Evolutionary conservation across 1,284 basidiomycete species (phyloP).

Genomic region (Leucoagaricus sp.): DNA sequence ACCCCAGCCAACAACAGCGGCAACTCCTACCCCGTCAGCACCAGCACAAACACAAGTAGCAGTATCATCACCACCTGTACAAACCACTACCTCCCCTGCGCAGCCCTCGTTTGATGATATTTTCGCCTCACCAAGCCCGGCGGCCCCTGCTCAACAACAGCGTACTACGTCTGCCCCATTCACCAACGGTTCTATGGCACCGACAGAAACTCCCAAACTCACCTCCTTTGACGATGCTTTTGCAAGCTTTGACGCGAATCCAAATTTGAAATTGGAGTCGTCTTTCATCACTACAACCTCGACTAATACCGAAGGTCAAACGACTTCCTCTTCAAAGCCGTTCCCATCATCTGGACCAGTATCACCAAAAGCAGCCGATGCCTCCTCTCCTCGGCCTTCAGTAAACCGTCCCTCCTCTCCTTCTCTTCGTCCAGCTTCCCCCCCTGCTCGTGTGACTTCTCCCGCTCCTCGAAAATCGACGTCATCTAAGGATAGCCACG

Average conservation of each 20-base stretch:
- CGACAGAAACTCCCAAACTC: constrained; percentile 5
- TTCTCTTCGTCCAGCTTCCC: constrained; percentile 4
- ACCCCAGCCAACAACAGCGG: not conserved
- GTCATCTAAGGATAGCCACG: constrained; percentile 54
- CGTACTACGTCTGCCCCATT: constrained; percentile 18
- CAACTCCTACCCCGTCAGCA: not conserved
- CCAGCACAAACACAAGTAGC: not conserved
- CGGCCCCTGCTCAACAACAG: constrained; percentile 15
- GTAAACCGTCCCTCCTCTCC: constrained; percentile 11
- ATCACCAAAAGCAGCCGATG: constrained; percentile 31
- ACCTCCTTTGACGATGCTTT: constrained; percentile 47
- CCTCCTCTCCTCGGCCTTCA: constrained; percentile 33
- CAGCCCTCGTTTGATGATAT: constrained; percentile 42
- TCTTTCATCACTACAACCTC: constrained; percentile 28
- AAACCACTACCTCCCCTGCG: not conserved
- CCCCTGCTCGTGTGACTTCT: constrained; percentile 42
- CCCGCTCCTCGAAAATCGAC: constrained; percentile 62
- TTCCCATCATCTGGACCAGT: constrained; percentile 29
- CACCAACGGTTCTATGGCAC: constrained; percentile 14
- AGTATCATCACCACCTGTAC: not conserved
- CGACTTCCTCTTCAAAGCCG: constrained; percentile 33
- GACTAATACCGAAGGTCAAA: constrained; percentile 15
- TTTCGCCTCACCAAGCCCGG: constrained; percentile 23
- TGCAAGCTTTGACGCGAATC: constrained; percentile 46
- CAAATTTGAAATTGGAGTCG: constrained; percentile 37